These are phyloP conservation scores for Petunia hybrid DNA, from an alignment of 305 asterid genomes.

Conservation along the genomic window DNA sequence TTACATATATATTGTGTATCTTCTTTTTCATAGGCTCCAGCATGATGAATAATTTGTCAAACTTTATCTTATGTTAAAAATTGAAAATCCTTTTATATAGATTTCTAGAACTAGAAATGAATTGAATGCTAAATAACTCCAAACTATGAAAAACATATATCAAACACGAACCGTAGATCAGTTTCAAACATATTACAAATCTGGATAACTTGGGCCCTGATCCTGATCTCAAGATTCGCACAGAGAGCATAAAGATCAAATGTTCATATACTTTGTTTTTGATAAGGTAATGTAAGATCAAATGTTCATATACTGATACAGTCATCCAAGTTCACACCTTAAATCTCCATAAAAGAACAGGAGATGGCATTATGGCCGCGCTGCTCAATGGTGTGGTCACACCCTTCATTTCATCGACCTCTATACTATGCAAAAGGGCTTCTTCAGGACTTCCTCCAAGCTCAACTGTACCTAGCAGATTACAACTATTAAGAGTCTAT, in stretches of 20 bases:
- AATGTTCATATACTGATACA: neutral
- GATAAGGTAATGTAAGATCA: neutral
- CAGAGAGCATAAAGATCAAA: constrained; percentile 20
- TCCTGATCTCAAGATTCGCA: constrained; percentile 9
- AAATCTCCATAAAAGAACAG: constrained; percentile 89
- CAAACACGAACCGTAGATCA: constrained; percentile 18
- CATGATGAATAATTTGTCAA: constrained; percentile 25
- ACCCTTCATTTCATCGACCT: constrained; percentile 82
- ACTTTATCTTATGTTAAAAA: constrained; percentile 13
- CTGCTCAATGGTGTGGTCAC: constrained; percentile 63
- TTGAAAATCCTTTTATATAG: constrained; percentile 1
- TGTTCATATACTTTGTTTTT: neutral
- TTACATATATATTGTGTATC: neutral
- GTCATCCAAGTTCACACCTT: constrained; percentile 59
- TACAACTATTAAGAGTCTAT: constrained; percentile 9
- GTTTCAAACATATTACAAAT: neutral
- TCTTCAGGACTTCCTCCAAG: constrained; percentile 65
- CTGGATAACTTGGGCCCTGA: neutral
- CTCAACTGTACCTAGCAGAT: constrained; percentile 49
- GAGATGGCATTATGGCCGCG: constrained; percentile 79
- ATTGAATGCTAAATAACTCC: neutral
- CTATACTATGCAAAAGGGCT: constrained; percentile 53
- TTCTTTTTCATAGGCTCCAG: constrained; percentile 17
- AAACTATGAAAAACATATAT: constrained; percentile 11
- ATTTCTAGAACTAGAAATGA: neutral